Evolutionary conservation across 108 stramenopile genomes (phyloP), one percentile per base, ranked within the genome.

Genomic region (Nitzschia sp.): DNA sequence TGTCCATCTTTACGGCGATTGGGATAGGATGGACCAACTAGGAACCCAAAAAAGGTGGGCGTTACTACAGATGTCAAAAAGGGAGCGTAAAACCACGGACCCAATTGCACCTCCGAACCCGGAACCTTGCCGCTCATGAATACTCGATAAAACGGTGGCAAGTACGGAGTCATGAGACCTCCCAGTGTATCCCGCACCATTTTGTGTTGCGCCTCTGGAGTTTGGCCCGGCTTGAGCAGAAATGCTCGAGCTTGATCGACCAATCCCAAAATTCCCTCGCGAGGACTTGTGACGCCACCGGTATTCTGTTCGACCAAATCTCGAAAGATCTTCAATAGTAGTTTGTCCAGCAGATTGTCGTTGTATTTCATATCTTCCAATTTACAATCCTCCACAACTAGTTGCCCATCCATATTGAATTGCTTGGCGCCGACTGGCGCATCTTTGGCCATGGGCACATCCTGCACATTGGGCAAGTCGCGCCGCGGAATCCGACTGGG

Each of bases 101-200:
- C 92, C 9, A 87, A 38, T 59, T 89, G 87, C 35, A 51, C 81
- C 21, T 84, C 76, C 0, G 76, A 79, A 0, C 84, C 82, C 46
- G 92, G 92, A 36, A 96, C 81, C 59, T 91, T 87, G 3, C 95
- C 95, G 24, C 75, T 76, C 95, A 96, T 96, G 76, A 96, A 96
- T 9, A 96, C 81, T 9, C 95, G 82, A 68, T 96, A 96, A 76
- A 96, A 90, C 6, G 95, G 95, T 31, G 94, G 94, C 35, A 93
- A 64, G 0, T 85, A 84, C 1, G 95, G 95, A n/a, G 92, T 93
- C 91, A 96, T 92, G n/a, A 96, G 56, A 42, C 79, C 83, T 28
- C 65, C 82, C 30, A 96, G 69, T 1, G 87, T 89, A 28, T 82
- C 75, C n/a, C 60, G 64, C 24, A 96, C 95, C 90, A 92, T 92